These are phyloP conservation scores for Erodium chrysanthum DNA, from an alignment of 441 rosid genomes.

Conservation along the genomic window DNA sequence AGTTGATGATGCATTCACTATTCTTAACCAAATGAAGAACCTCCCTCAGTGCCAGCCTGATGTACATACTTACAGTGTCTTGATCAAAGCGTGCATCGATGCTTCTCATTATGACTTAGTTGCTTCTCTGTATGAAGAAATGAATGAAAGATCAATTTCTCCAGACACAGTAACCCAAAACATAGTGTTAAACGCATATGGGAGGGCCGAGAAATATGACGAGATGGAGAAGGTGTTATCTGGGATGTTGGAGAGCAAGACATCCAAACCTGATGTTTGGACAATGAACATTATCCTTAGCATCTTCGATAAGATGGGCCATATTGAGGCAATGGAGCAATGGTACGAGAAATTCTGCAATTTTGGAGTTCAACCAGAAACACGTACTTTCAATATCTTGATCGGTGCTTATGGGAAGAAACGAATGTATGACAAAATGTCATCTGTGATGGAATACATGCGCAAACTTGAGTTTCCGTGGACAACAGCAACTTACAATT, in stretches of 20 bases:
- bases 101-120: conserved; percentile 53
- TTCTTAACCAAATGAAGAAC: conserved; percentile 51
- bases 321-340: conserved; percentile 73
- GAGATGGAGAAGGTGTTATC: conserved; percentile 78
- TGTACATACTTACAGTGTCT: conserved; percentile 61
- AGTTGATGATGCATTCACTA: conserved; percentile 51
- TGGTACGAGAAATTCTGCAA: conserved; percentile 84
- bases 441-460: conserved; percentile 92
- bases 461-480: conserved; percentile 80
- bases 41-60: conserved; percentile 74
- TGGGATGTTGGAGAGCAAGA: conserved; percentile 54
- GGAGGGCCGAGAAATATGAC: conserved; percentile 59
- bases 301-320: conserved; percentile 76
- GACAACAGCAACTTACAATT: conserved; percentile 87
- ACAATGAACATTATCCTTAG: conserved; percentile 76
- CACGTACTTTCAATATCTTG: conserved; percentile 71
- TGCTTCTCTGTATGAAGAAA: conserved; percentile 52
- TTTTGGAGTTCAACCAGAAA: conserved; percentile 79
- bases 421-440: conserved; percentile 82
- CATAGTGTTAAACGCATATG: conserved; percentile 69
- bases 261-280: conserved; percentile 84
- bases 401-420: conserved; percentile 87
- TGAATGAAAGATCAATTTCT: conserved; percentile 52
- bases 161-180: conserved; percentile 86
- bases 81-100: conserved; percentile 66